phyloP scores from a whole-genome alignment of 768 basidiomycete species.

The Mycena rosella region DNA sequence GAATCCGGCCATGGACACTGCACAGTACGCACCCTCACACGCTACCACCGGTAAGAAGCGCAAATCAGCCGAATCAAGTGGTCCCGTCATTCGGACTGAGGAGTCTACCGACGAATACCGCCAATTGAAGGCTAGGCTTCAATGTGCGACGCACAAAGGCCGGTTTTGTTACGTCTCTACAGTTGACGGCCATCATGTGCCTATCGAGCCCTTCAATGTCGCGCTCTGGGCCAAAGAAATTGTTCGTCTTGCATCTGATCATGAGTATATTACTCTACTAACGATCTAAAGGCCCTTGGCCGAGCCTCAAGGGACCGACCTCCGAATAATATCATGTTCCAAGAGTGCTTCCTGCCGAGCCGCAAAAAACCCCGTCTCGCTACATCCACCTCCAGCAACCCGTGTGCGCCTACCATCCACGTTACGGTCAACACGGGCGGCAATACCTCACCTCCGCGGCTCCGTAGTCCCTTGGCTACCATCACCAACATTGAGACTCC shows the following conservation, averaged over 20 bases:
- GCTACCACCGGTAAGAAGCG: neutral
- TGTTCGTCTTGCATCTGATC: conserved; percentile 13
- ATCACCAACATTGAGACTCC: conserved; percentile 8
- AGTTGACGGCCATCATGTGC: conserved; percentile 15
- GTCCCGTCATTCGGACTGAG: neutral
- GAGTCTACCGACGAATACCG: conserved; percentile 17
- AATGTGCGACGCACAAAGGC: conserved; percentile 16
- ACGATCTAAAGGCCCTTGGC: neutral
- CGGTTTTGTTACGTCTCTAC: conserved; percentile 12
- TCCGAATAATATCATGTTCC: conserved; percentile 18
- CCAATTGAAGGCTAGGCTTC: conserved; percentile 9
- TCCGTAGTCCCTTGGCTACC: conserved; percentile 4
- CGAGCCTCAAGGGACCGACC: conserved; percentile 4
- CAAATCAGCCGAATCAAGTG: conserved; percentile 7
- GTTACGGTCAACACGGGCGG: conserved; percentile 10
- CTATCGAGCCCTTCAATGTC: conserved; percentile 2
- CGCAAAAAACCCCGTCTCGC: too few species aligned
- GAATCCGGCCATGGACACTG: conserved; percentile 14
- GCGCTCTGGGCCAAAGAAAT: conserved; percentile 25
- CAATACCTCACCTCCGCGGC: conserved; percentile 13
- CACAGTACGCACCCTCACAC: neutral
- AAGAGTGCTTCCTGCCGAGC: conserved; percentile 11
- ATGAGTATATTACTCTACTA: too few species aligned
- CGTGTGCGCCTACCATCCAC: conserved; percentile 18
- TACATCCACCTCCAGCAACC: conserved; percentile 5